Evolutionary conservation across 495 filamentous ascomycete species (phyloP), one percentile per base, ranked within the genome.

Genomic region (Polyplosphaeria fusca): DNA sequence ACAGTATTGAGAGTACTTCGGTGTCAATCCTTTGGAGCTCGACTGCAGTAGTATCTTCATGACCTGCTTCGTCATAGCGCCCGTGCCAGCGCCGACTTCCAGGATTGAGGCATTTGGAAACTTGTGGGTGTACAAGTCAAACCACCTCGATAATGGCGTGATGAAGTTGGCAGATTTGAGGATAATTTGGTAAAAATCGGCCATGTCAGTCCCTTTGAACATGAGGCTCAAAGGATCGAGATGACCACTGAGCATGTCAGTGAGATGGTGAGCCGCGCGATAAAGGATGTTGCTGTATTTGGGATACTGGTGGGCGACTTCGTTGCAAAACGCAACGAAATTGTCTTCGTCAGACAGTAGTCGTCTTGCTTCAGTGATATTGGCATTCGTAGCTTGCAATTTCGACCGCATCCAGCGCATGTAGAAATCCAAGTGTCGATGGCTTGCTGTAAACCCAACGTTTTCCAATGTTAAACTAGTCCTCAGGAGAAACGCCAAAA

Each of bases 31-130:
- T 42, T 42, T 20, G 5, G 9, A 12, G 5, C 39, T 18, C 19
- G 9, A 18, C 19, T 25, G 13, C n/a, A 16, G 28, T 23, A 52
- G 47, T n/a, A 18, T 30, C 5, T 52, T 18, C n/a, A 52, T 4
- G 20, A 37, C 18, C 5, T 43, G 24, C 9, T 22, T 39, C 28
- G 47, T 50, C 28, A 35, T 19, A 2, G 30, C 44, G 5, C 54
- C 54, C 4, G 54, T 58, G 13, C 54, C 54, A 19, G 54, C 54
- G 18, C 54, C 54, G 5, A 58, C 37, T 32, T 58, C 54, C 5
- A 58, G 46, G n/a, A 50, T 41, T 9, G 23, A 38, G 9, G 38
- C 14, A 13, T 11, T n/a, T 11, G 54, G 46, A 14, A 50, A 30
- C 26, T 58, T 42, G 25, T 50, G 46, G 5, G 39, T 20, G 12